Base-by-base conservation (phyloP, 345 rosid genomes). In the Lagerstroemia speciosa region DNA sequence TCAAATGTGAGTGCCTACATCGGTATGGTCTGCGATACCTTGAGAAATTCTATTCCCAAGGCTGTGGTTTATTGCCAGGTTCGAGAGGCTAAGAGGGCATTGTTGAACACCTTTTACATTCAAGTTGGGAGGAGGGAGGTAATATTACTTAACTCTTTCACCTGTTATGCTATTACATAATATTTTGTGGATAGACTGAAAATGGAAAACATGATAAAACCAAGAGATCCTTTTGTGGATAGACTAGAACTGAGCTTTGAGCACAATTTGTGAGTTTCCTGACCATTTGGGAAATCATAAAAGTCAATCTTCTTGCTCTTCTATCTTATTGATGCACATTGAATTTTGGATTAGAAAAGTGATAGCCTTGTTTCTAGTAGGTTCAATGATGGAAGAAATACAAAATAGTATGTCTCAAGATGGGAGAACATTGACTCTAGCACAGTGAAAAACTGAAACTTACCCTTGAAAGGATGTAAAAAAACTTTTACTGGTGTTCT, bases 51-150 rank as follows among this genome's bases (percentile, higher is more conserved):
- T 26, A 85, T 94, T 69, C 99, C 99, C 27, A 94, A 94, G 78
- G 99, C 98, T 24, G 95, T 91, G 66, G 99, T 94, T 38, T 85
- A 88, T 79, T 94, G 98, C 74, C 99, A 94, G 83, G 98, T 94
- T 32, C 82, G 94, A 71, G 83, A 87, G 74, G 98, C 99, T 58
- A 94, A 91, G 87, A 87, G 93, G 82, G 84, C 89, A 71, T 86
- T 94, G 73, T 90, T 94, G 63, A 89, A 85, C 83, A 72, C 79
- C 75, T 94, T 94, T 82, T 94, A 91, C 62, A 82, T 86, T 64
- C 98, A 92, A 79, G 76, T 94, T 5, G 98, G 99, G 53, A 87
- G 90, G 81, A 85, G 89, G 66, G 97, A 94, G 99, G 99, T 94
- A 87, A 83, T 52, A 29, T 68, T 26, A 20, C 27, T 32, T 36